Base-by-base conservation (phyloP, 2,329 filamentous ascomycete genomes). In the Thelonectria discophora region DNA sequence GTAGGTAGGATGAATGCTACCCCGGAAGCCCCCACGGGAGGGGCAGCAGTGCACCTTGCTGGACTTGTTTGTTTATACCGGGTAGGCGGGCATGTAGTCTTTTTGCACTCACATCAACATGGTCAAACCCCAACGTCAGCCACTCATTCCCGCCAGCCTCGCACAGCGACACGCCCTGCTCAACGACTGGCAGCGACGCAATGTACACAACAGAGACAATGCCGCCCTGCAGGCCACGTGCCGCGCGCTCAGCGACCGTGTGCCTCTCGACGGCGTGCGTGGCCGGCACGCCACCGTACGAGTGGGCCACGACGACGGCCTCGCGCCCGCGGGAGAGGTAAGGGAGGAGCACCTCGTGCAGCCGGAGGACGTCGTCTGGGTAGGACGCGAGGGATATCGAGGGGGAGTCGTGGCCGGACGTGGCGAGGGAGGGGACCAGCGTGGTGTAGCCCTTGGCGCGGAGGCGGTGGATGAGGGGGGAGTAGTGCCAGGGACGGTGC, bases 401-500 rank as follows among this genome's bases (percentile, higher is more conserved):
- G n/a, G n/a, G n/a, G 11, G 67, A 66, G 40, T 68, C 64, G 5
- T 69, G 65, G 1, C 62, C 66, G 2, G 66, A 51, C 3, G 42
- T 61, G 1, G 66, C 64, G 10, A 63, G 54, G 3, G 32, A 2
- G 64, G 53, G 66, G 0, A 46, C 47, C 1, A 67, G 18, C 3
- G 62, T 55, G 3, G 54, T 64, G 32, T 64, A 60, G 3, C 46
- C 60, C 3, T 61, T 30, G 1, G 30, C 21, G 3, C 54, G 47
- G 2, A 69, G 55, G 1, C 45, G 42, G 27, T 62, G 4, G 9
- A 69, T 61, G 2, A 69, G 50, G 6, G 17, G 11, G 2, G 47
- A 55, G n/a, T 64, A 69, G 9, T 69, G 66, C 13, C 61, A 9
- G 2, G 66, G 62, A 2, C 39, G 60, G 13, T 69, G 62, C 67